Evolutionary conservation across 1,284 basidiomycete genomes (phyloP), one percentile per base, ranked within the genome.

Genomic region (Cutaneotrichosporon sp.): DNA sequence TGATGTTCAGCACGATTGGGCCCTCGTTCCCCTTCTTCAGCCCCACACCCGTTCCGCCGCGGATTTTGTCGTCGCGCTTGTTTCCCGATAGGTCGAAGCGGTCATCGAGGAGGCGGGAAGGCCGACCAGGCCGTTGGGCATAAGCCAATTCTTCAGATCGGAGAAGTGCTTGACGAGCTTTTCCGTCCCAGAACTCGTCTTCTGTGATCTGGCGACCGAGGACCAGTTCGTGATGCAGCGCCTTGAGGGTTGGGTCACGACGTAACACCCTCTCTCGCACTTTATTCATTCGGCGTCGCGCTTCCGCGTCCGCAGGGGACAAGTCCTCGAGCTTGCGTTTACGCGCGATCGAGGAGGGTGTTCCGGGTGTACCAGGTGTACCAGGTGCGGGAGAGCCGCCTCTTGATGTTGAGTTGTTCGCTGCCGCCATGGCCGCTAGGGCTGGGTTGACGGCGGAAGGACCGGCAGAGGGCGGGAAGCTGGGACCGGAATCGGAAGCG

Each of bases 151-250:
- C 83, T 76, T 31, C 87, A 80, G 46, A 84, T 80, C 76, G 88
- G 81, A 46, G 86, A 81, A 57, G 83, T 74, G 47, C 91, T 80
- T 93, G 88, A 70, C 92, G 80, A 22, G 22, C 20, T 16, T 25
- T 24, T 22, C 90, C 90, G 57, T 91, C 89, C 92, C 92, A 97
- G 68, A 97, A 97, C 65, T 97, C 92, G 0, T 83, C 80, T 73
- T 97, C 92, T 3, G 86, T 86, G 26, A 96, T 88, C 61, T 90
- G 86, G 24, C 84, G 85, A 9, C 79, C 80, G 68, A 90, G 82
- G 32, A 96, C 92, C 53, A 97, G 81, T 52, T 92, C 88, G 32
- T 83, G 82, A 70, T 96, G 90, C 44, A 97, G 77, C 16, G 80
- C 72, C 25, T 84, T 84, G 47, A 96, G 79, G 49, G 88, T 86